Conservation (phyloP, 306 rosid genomes). For the Quillaja saponaria region DNA sequence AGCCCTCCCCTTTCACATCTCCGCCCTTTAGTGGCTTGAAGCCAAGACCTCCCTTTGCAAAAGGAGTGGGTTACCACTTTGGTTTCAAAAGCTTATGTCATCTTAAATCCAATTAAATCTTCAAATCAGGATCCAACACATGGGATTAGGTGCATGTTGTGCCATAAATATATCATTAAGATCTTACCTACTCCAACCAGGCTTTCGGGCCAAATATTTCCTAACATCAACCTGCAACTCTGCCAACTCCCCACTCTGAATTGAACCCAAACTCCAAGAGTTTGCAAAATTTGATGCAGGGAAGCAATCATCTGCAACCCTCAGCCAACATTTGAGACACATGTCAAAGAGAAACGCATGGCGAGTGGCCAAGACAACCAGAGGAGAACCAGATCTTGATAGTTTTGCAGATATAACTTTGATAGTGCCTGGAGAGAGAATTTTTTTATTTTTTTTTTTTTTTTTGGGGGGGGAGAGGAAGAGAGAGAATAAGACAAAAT, state of each 20-base stretch:
- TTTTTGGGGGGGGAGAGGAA: no score
- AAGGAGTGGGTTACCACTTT: no score
- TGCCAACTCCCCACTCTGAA: conserved; percentile 92
- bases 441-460: no score
- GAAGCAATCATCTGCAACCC: conserved; percentile 98
- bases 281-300: conserved; percentile 96
- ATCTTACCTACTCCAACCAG: conserved; percentile 98
- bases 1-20: not conserved
- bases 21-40: no score
- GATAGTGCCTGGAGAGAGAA: conserved; percentile 56
- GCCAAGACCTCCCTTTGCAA: no score
- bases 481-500: conserved; percentile 1
- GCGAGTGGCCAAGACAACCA: conserved; percentile 83
- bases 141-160: not conserved
- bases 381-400: conserved; percentile 75
- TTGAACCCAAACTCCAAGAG: conserved; percentile 91
- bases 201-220: conserved; percentile 94
- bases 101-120: conserved; percentile 9
- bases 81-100: not conserved
- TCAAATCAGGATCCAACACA: conserved; percentile 13
- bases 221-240: conserved; percentile 93
- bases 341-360: conserved; percentile 93
- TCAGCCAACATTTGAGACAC: conserved; percentile 90
- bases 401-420: conserved; percentile 83
- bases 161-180: conserved; percentile 9